Conservation (phyloP, 768 basidiomycete species). For the Dioszegia hungarica region DNA sequence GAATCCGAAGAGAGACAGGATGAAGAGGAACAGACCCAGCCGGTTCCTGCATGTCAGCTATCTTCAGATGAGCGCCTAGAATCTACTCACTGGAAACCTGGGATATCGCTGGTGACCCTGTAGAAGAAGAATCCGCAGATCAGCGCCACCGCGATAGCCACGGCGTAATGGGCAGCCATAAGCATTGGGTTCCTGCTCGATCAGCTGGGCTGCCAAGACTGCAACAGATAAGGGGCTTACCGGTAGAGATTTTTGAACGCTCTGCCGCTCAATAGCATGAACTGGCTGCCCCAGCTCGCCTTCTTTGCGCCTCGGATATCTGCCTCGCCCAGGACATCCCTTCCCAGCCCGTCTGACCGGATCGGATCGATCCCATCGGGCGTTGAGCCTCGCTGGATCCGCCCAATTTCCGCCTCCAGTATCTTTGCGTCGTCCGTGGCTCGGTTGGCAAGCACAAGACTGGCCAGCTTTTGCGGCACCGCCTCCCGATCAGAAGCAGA, state of each 20-base stretch:
- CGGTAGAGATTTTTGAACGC: constrained; percentile 98
- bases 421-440: constrained; percentile 61
- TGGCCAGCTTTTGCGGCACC: constrained; percentile 55
- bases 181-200: constrained; percentile 69
- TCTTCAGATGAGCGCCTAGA: neutral
- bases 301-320: constrained; percentile 54
- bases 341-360: constrained; percentile 52
- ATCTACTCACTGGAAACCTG: constrained; percentile 88
- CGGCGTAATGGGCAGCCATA: constrained; percentile 81
- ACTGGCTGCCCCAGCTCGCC: constrained; percentile 84
- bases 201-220: neutral
- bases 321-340: constrained; percentile 62
- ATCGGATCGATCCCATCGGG: constrained; percentile 40
- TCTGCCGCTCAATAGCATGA: constrained; percentile 85
- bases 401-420: constrained; percentile 62
- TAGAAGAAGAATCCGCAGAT: constrained; percentile 91
- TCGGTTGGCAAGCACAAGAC: constrained; percentile 69
- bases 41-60: constrained; percentile 39
- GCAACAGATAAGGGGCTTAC: constrained; percentile 14
- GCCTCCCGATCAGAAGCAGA: constrained; percentile 47
- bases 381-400: constrained; percentile 39
- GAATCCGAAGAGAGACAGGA: constrained; percentile 92
- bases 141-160: constrained; percentile 78
- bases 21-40: constrained; percentile 91
- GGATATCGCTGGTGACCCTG: constrained; percentile 84